A percentile compares a stretch with the other conserved stretches of the same genome.
Evolutionary conservation across 225 moss, liverwort and hornwort genomes (phyloP).

Genomic region (Marchantia paleacea): DNA sequence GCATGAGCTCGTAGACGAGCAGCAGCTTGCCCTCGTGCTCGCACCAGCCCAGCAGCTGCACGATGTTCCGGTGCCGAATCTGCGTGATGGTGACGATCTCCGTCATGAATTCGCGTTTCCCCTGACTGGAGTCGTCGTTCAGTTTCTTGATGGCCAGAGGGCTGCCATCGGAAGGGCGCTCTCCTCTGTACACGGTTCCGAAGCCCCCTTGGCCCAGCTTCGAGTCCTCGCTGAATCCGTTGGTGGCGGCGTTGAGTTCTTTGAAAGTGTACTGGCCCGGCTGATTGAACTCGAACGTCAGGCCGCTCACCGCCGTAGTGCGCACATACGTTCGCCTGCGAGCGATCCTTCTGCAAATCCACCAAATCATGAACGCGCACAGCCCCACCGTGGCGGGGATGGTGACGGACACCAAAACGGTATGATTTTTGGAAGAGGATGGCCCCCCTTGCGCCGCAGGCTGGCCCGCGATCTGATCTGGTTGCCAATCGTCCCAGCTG

Average conservation of each 20-base stretch:
- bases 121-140: conserved; percentile 40
- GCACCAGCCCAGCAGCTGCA: conserved; percentile 34
- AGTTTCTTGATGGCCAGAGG: conserved; percentile 46
- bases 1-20: conserved; percentile 44
- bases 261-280: conserved; percentile 39
- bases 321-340: neutral
- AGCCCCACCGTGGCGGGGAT: no score
- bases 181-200: conserved; percentile 49
- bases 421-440: no score
- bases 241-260: conserved; percentile 50
- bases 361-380: neutral
- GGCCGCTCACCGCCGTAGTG: no score
- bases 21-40: no score
- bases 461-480: neutral
- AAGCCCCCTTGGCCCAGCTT: conserved; percentile 55
- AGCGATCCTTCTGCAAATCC: neutral
- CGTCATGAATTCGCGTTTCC: conserved; percentile 28
- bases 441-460: no score
- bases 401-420: no score
- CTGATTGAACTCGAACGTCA: neutral
- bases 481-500: no score
- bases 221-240: conserved; percentile 43
- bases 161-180: conserved; percentile 34
- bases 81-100: conserved; percentile 25
- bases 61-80: conserved; percentile 32